These are phyloP conservation scores for Phascolomyces articulosus DNA, from an alignment of 371 early-diverging fungal species.

Conservation along the genomic window DNA sequence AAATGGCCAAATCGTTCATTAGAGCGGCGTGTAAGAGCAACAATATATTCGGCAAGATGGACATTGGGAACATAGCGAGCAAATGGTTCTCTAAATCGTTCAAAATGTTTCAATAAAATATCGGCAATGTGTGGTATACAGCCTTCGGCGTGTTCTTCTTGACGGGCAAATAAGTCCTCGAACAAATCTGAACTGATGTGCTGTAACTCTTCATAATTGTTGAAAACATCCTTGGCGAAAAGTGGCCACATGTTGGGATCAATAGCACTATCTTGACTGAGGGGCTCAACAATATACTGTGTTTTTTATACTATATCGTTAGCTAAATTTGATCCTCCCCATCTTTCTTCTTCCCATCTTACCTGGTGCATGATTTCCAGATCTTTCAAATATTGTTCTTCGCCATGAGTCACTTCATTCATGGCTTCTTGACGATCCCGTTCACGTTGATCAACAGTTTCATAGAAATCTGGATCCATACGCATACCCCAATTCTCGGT, in stretches of 20 bases:
- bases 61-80: slow-evolving; percentile 83
- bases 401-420: slow-evolving; percentile 84
- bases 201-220: slow-evolving; percentile 72
- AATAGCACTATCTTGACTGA: slow-evolving; percentile 33
- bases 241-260: slow-evolving; percentile 48
- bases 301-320: no score
- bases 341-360: neutral
- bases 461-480: slow-evolving; percentile 68
- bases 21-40: slow-evolving; percentile 55
- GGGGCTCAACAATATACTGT: slow-evolving; percentile 12
- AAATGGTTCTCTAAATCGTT: slow-evolving; percentile 68
- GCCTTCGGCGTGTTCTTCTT: slow-evolving; percentile 55
- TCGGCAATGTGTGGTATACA: slow-evolving; percentile 81
- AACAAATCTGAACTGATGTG: slow-evolving; percentile 67
- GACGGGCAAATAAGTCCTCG: slow-evolving; percentile 56
- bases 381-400: slow-evolving; percentile 84
- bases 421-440: slow-evolving; percentile 87
- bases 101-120: slow-evolving; percentile 69
- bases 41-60: slow-evolving; percentile 70
- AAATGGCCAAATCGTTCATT: slow-evolving; percentile 52
- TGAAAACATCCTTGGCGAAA: slow-evolving; percentile 79
- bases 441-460: slow-evolving; percentile 69
- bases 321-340: no score
- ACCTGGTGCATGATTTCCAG: slow-evolving; percentile 25
- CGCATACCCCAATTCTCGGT: slow-evolving; percentile 53